These are phyloP conservation scores for Piromyces sp. DNA, from an alignment of 192 early-diverging fungal genomes.

Conservation along the genomic window DNA sequence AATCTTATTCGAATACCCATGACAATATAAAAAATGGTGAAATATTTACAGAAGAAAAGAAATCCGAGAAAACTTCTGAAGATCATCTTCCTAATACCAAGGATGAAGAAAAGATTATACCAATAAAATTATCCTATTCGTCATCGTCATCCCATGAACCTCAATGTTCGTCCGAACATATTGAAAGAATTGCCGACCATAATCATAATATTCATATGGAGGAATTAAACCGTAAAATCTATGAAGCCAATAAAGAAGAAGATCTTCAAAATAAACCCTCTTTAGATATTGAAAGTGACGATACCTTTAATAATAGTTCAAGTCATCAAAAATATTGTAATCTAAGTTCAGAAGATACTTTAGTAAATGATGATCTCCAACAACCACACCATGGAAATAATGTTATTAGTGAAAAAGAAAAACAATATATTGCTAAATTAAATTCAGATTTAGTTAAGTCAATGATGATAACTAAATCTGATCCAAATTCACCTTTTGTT, in stretches of 20 bases:
- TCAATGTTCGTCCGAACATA: neutral
- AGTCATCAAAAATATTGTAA: neutral
- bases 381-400: neutral
- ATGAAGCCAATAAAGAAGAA: neutral
- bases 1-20: neutral
- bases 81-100: too few relatives aligned
- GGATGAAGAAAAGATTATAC: too few relatives aligned
- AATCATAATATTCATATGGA: neutral
- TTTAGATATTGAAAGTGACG: too few relatives aligned
- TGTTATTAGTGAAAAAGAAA: neutral
- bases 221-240: neutral
- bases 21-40: neutral
- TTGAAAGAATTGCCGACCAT: neutral
- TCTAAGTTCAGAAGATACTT: neutral
- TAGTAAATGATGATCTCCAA: neutral
- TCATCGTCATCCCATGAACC: too few relatives aligned
- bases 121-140: too few relatives aligned
- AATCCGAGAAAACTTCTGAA: too few relatives aligned
- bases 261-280: too few relatives aligned
- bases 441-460: neutral
- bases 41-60: too few relatives aligned
- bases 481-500: neutral
- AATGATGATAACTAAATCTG: neutral
- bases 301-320: neutral
- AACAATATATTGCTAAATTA: neutral